phyloP scores from a whole-genome alignment of 169 alveolate genomes.

The Cryptosporidium ryanae region DNA sequence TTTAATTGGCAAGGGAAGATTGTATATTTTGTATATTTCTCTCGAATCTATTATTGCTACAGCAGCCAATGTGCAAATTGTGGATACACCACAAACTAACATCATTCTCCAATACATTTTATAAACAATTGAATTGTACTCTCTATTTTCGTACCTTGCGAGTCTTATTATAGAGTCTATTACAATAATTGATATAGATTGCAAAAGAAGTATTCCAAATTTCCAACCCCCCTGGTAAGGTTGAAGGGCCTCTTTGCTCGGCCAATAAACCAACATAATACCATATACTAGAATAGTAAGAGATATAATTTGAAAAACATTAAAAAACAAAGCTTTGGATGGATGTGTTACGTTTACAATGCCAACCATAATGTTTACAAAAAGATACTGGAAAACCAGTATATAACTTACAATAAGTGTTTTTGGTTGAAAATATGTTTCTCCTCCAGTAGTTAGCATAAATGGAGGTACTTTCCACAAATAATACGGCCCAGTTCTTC shows the following conservation, averaged over 20 bases:
- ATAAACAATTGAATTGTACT: conserved; percentile 49
- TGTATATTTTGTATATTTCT: conserved; percentile 62
- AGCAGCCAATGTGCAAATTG: conserved; percentile 69
- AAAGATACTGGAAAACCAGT: conserved; percentile 32
- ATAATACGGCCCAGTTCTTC: conserved; percentile 72
- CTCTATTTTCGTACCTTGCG: conserved; percentile 56
- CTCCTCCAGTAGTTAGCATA: conserved; percentile 46
- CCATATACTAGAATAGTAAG: conserved; percentile 41
- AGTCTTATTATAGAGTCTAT: conserved; percentile 40
- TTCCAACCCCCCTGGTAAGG: conserved; percentile 75
- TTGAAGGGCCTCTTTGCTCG: conserved; percentile 65
- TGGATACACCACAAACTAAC: conserved; percentile 63
- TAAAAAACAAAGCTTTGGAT: conserved; percentile 19
- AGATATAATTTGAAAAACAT: conserved; percentile 6
- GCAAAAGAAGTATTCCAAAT: conserved; percentile 36
- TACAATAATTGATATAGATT: conserved; percentile 13
- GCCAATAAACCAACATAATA: conserved; percentile 70
- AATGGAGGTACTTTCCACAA: conserved; percentile 73
- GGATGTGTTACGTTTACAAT: conserved; percentile 36
- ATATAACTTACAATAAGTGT: conserved; percentile 55
- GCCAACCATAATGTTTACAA: conserved; percentile 19
- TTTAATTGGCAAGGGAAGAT: conserved; percentile 43
- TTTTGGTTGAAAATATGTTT: conserved; percentile 68
- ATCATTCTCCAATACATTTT: conserved; percentile 59
- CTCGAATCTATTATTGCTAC: conserved; percentile 70